These are phyloP conservation scores for Sporothrix pseudoabietina DNA, from an alignment of 2,329 filamentous ascomycete genomes.

Conservation along the genomic window DNA sequence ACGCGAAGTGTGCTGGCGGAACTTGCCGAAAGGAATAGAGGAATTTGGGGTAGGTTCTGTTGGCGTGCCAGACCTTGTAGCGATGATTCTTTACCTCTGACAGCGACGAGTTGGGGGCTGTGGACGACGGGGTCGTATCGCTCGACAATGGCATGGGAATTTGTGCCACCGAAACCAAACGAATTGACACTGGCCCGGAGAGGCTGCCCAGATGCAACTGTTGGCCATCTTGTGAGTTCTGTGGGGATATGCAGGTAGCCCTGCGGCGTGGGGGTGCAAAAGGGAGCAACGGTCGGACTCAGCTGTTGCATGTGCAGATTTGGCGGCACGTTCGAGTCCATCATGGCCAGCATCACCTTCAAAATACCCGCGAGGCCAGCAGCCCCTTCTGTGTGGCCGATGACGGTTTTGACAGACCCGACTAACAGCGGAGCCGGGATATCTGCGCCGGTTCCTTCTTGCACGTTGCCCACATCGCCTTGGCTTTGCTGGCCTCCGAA, in stretches of 20 bases:
- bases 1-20: conserved; percentile 18
- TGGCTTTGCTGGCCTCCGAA: conserved; percentile 36
- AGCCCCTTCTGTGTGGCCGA: conserved; percentile 37
- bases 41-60: not conserved
- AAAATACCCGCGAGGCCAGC: conserved; percentile 39
- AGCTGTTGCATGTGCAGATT: conserved; percentile 43
- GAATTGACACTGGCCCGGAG: conserved; percentile 57
- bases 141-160: conserved; percentile 56
- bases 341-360: conserved; percentile 40
- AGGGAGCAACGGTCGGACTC: conserved; percentile 46
- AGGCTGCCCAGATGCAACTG: conserved; percentile 44
- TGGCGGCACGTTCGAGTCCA: conserved; percentile 40
- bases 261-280: conserved; percentile 35
- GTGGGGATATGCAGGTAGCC: conserved; percentile 37
- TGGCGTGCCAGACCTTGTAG: too few species aligned
- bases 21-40: conserved; percentile 18
- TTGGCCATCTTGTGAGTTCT: conserved; percentile 29
- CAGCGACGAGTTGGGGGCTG: conserved; percentile 36
- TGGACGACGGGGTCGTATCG: conserved; percentile 45
- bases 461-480: not conserved
- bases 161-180: conserved; percentile 61
- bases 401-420: conserved; percentile 32
- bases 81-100: not conserved
- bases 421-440: not conserved
- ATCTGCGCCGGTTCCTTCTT: not conserved